A percentile compares a stretch with the other conserved stretches of the same genome.
Conservation (phyloP, 2,329 filamentous ascomycete species). For the Madurella fahalii region DNA sequence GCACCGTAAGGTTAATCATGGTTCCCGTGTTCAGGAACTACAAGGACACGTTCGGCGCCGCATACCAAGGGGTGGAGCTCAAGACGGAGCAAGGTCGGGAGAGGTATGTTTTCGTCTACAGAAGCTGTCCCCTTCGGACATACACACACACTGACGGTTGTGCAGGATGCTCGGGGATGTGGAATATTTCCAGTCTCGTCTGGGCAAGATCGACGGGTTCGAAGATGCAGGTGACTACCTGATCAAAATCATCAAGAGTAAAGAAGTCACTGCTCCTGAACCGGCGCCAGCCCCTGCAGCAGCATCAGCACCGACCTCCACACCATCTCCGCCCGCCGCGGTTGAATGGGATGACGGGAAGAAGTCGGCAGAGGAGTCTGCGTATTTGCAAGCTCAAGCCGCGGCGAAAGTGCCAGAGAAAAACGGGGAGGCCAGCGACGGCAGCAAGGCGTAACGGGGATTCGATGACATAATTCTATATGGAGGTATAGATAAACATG, state of each 20-base stretch:
- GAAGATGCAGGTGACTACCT: slow-evolving; percentile 69
- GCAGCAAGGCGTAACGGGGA: slow-evolving; percentile 9
- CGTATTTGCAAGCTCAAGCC: neutral
- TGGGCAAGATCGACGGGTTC: slow-evolving; percentile 76
- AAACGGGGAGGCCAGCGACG: neutral
- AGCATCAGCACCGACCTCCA: neutral
- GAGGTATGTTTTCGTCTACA: slow-evolving; percentile 51
- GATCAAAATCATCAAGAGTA: slow-evolving; percentile 59
- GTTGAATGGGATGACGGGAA: neutral
- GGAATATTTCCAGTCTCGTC: slow-evolving; percentile 64
- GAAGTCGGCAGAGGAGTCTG: neutral
- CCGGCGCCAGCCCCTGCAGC: slow-evolving; percentile 2
- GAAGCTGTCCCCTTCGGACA: slow-evolving; percentile 8
- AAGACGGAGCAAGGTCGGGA: slow-evolving; percentile 65
- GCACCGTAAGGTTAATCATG: slow-evolving; percentile 79
- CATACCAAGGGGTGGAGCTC: slow-evolving; percentile 61
- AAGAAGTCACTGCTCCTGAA: slow-evolving; percentile 38
- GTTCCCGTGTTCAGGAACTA: slow-evolving; percentile 78
- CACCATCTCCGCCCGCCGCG: neutral
- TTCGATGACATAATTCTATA: neutral
- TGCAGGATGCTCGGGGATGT: slow-evolving; percentile 71
- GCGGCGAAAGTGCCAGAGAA: neutral
- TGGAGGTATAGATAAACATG: slow-evolving; percentile 3
- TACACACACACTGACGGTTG: slow-evolving; percentile 3
- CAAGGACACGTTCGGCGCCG: slow-evolving; percentile 70